These are phyloP conservation scores for Entomophthora muscae DNA, from an alignment of 371 early-diverging fungal species.

Conservation along the genomic window DNA sequence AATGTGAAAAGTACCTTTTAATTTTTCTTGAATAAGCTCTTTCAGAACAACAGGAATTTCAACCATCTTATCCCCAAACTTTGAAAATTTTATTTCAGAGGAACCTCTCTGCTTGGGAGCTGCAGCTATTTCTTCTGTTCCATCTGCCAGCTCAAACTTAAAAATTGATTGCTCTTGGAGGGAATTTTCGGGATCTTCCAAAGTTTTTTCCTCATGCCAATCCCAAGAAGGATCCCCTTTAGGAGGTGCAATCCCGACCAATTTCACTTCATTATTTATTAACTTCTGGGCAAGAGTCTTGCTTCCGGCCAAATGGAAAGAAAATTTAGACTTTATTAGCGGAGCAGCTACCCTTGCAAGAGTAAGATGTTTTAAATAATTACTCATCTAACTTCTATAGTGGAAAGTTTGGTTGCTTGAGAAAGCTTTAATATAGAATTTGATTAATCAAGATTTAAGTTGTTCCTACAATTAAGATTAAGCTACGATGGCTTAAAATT, in stretches of 20 bases:
- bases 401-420: too few species aligned
- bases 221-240: conserved; percentile 6
- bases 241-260: background rate
- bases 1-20: conserved; percentile 16
- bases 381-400: too few species aligned
- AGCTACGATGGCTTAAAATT: too few species aligned
- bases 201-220: background rate
- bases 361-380: too few species aligned
- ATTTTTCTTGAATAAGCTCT: conserved; percentile 22
- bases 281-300: background rate
- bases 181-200: too few species aligned
- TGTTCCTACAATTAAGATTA: too few species aligned
- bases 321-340: too few species aligned
- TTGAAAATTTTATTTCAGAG: conserved; percentile 46
- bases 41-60: conserved; percentile 32
- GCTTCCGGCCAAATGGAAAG: too few species aligned
- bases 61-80: conserved; percentile 48
- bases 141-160: background rate
- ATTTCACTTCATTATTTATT: background rate
- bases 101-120: conserved; percentile 26
- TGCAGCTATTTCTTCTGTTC: background rate
- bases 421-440: too few species aligned
- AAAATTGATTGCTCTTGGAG: background rate
- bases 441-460: too few species aligned
- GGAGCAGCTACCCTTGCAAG: too few species aligned